A percentile compares a stretch with the other conserved stretches of the same genome.
phyloP scores from a whole-genome alignment of 2,329 filamentous ascomycete species.

The Ophiognomonia clavigignenti-juglandacearum region DNA sequence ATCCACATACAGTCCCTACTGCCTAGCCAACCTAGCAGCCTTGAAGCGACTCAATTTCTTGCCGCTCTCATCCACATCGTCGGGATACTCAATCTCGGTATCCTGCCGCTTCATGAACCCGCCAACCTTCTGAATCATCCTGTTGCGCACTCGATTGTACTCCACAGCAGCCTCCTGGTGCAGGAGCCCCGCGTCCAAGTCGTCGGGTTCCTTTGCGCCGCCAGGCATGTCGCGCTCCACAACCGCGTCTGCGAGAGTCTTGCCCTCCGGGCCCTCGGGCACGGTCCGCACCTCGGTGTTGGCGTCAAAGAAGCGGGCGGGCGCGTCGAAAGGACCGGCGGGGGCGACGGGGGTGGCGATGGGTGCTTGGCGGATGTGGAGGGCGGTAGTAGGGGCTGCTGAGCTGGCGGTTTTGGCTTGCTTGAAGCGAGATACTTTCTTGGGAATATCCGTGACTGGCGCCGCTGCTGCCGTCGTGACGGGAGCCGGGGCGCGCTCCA shows the following conservation, averaged over 20 bases:
- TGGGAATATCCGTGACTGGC: constrained; percentile 20
- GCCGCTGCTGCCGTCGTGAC: constrained; percentile 5
- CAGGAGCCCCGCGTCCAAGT: constrained; percentile 68
- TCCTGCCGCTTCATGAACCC: constrained; percentile 74
- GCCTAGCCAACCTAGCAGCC: constrained; percentile 58
- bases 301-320: constrained; percentile 33
- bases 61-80: constrained; percentile 59
- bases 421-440: constrained; percentile 50
- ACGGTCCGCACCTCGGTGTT: constrained; percentile 27
- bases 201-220: constrained; percentile 44
- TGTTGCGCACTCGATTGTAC: constrained; percentile 78
- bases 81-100: constrained; percentile 60
- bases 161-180: constrained; percentile 75
- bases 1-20: constrained; percentile 27
- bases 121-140: constrained; percentile 76
- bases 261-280: constrained; percentile 45
- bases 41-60: constrained; percentile 69
- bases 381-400: constrained; percentile 16
- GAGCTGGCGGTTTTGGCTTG: constrained; percentile 25
- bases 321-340: constrained; percentile 29
- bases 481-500: constrained; percentile 23
- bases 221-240: constrained; percentile 46
- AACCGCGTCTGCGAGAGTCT: constrained; percentile 55
- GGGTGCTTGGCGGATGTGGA: constrained; percentile 1
- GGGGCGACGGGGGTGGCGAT: background rate